Evolutionary conservation across 2,329 filamentous ascomycete genomes (phyloP), one percentile per base, ranked within the genome.

Genomic region (Fusarium penzigii): DNA sequence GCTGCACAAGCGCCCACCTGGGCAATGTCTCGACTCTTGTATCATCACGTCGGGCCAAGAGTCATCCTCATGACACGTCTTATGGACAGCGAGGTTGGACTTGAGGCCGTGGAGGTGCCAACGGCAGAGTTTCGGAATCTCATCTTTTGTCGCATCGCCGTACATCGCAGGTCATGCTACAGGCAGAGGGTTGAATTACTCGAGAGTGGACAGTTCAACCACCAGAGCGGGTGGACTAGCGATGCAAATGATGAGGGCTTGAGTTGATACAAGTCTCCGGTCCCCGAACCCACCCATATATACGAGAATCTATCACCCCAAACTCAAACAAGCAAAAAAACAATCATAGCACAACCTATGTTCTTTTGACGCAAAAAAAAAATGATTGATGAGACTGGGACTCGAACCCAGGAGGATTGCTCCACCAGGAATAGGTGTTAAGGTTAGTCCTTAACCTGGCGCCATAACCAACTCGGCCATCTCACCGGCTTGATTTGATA

Each of bases 91-190:
- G 17, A 56, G 11, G 41, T 64, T 17, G 39, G 43, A 9, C 50
- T 62, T 11, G 55, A 39, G 51, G 58, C 51, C 29, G 47, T 59
- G 9, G 52, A 59, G 20, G 36, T 55, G 12, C 42, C 48, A 5
- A 20, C 46, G 10, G 17, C n/a, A 10, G 58, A 56, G 34, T 65
- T 64, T 43, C 49, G 50, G 39, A 56, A 49, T 36, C 32, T 61
- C 3, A 13, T 65, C 2, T 64, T 65, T 45, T 63, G 55, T 16
- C 53, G 60, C 11, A 36, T 61, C n/a, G 32, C 47, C 5, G 55
- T 65, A 5, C 62, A 65, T 25, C 42, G 42, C 2, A 59, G 50
- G 14, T 32, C 12, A 12, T 36, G 49, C 11, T 64, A 64, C 25
- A 50, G 45, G 12, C 54, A 60, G 17, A 53, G 58, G 5, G 17